Evolutionary conservation across 305 asterid species (phyloP).

Genomic region (Nicotiana rustica): DNA sequence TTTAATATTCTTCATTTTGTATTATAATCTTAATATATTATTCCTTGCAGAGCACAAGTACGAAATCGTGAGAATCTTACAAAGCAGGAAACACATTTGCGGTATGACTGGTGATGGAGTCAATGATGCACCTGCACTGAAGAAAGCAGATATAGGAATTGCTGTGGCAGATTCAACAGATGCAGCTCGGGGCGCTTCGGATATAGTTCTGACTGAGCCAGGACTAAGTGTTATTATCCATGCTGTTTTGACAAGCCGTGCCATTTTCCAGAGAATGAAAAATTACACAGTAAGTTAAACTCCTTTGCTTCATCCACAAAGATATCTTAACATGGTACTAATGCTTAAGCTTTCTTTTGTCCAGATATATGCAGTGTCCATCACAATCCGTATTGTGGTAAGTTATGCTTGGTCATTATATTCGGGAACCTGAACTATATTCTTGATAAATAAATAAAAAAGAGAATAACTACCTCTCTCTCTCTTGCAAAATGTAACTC

Average conservation of each 20-base stretch:
- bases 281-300: conserved; percentile 62
- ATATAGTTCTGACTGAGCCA: conserved; percentile 81
- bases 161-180: conserved; percentile 92
- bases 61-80: conserved; percentile 77
- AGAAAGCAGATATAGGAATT: conserved; percentile 88
- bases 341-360: conserved; percentile 26
- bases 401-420: conserved; percentile 33
- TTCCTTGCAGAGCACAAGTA: conserved; percentile 70
- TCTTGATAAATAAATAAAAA: background rate
- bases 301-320: conserved; percentile 7
- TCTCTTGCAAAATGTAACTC: conserved; percentile 25
- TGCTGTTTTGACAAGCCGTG: conserved; percentile 84
- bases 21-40: background rate
- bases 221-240: conserved; percentile 82
- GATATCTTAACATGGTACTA: background rate
- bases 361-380: conserved; percentile 73
- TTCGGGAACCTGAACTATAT: conserved; percentile 19
- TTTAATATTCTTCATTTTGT: background rate
- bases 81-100: conserved; percentile 76
- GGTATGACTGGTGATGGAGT: conserved; percentile 96
- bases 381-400: conserved; percentile 76
- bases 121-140: conserved; percentile 84
- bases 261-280: conserved; percentile 89
- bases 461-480: background rate
- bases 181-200: conserved; percentile 86